Percentiles rank a stretch among this genome's conserved stretches.
Evolutionary conservation across 768 basidiomycete species (phyloP).

Genomic region (Melanogaster broomeanus): DNA sequence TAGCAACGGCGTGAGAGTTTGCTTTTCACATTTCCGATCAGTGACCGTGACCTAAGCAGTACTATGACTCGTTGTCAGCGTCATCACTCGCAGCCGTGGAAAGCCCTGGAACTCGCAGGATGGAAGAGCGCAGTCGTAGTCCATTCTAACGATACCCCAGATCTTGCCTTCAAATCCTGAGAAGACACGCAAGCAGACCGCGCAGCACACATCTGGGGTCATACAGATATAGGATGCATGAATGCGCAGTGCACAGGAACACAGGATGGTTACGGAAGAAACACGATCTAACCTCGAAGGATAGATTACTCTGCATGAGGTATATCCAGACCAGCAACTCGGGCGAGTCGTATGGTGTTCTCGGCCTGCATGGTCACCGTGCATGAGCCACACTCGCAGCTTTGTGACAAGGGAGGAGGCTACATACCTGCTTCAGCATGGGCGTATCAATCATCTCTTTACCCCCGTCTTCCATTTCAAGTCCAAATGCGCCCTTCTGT

Average conservation of each 20-base stretch:
- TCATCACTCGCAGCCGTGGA: too few species aligned
- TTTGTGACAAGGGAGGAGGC: neutral
- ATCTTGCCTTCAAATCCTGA: too few species aligned
- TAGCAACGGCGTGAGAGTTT: neutral
- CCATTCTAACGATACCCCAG: too few species aligned
- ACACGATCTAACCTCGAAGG: neutral
- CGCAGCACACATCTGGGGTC: too few species aligned
- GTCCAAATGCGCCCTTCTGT: slow-evolving; percentile 68
- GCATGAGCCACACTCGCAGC: neutral
- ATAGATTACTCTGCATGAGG: slow-evolving; percentile 39
- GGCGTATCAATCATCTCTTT: slow-evolving; percentile 91
- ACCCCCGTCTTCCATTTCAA: slow-evolving; percentile 54
- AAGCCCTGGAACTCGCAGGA: too few species aligned
- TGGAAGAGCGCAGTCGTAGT: too few species aligned
- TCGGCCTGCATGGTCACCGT: slow-evolving; percentile 39
- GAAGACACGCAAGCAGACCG: too few species aligned
- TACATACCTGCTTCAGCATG: slow-evolving; percentile 70
- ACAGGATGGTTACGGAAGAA: neutral
- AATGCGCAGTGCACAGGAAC: slow-evolving; percentile 4
- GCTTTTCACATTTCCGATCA: too few species aligned
- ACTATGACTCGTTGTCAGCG: too few species aligned
- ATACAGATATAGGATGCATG: too few species aligned
- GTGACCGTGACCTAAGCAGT: too few species aligned
- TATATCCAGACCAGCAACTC: slow-evolving; percentile 54
- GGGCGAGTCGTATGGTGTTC: slow-evolving; percentile 53